These are phyloP conservation scores for Dendryphion nanum DNA, from an alignment of 2,329 filamentous ascomycete genomes.

Conservation along the genomic window DNA sequence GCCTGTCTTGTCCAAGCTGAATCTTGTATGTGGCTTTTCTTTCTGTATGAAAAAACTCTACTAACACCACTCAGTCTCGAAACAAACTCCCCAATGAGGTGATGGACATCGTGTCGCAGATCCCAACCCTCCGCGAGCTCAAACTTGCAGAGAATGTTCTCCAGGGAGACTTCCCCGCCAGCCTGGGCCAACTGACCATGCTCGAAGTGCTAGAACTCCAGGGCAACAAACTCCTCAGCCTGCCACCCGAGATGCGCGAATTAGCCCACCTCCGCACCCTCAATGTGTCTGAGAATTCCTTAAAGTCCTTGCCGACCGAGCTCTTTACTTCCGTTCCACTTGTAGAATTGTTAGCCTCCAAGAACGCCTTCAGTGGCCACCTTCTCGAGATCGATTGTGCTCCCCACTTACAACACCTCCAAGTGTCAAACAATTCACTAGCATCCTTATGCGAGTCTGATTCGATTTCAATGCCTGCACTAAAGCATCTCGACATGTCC, in stretches of 20 bases:
- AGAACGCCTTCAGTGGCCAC: conserved; percentile 72
- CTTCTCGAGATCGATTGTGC: conserved; percentile 65
- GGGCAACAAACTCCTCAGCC: conserved; percentile 70
- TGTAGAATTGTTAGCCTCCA: conserved; percentile 69
- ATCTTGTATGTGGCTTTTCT: conserved; percentile 59
- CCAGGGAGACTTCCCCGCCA: conserved; percentile 52
- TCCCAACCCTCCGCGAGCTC: conserved; percentile 71
- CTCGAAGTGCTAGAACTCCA: conserved; percentile 82
- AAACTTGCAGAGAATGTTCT: conserved; percentile 60
- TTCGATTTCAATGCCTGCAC: conserved; percentile 62
- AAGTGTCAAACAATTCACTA: conserved; percentile 76
- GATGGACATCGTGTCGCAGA: conserved; percentile 71
- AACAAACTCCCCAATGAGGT: conserved; percentile 75
- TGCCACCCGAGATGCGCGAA: conserved; percentile 67
- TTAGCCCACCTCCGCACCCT: conserved; percentile 70
- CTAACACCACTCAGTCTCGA: conserved; percentile 58
- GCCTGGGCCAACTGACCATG: conserved; percentile 62
- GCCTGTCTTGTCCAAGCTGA: conserved; percentile 73
- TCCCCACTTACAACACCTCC: conserved; percentile 68
- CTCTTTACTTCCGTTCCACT: conserved; percentile 66
- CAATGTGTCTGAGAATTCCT: conserved; percentile 76
- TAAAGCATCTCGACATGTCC: conserved; percentile 74
- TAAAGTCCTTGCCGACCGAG: conserved; percentile 70
- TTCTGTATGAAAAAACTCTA: conserved; percentile 2
- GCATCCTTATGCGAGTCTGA: conserved; percentile 50